Base-by-base conservation (phyloP, 768 basidiomycete genomes). In the Crepidotus variabilis region DNA sequence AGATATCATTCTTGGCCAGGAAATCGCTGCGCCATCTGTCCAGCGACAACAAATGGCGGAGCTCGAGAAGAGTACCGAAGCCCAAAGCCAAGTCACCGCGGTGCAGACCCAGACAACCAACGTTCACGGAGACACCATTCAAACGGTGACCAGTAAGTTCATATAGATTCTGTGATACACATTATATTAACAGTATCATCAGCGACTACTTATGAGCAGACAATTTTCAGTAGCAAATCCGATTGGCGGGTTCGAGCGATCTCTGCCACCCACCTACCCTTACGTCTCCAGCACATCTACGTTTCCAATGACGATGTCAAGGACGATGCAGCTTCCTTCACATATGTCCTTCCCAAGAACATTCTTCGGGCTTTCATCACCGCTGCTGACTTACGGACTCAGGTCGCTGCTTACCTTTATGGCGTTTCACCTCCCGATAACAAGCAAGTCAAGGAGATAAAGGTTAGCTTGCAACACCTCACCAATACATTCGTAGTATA, bases 21-120 rank as follows among this genome's bases (percentile, higher is more conserved):
- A 98, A 73, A 99, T 99, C 57, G 92, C 90, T 36, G 94, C 94
- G 4, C 94, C 94, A 0, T 95, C 92, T 2, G 88, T 90, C 2
- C 97, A 99, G 69, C 87, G 97, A 50, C 97, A 98, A 72, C 97
- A 99, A 73, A 97, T 98, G 94, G 97, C 96, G 16, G 97, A 98
- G 69, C 77, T 99, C 52, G 97, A 99, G 73, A 98, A 98, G 79
- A 90, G 90, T 57, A 84, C 90, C 6, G 96, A 97, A 68, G 94
- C 97, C 0, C 92, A 94, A 60, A 83, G 85, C 49, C 96, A 98
- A 70, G 90, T 98, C 63, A 99, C 97, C 2, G 95, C 97, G 21
- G 78, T 98, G 47, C 94, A 98, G 72, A 98, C 95, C n/a, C 88
- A 92, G 81, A 98, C 97, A 2, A 98, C 95, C 52, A 98, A 98